A percentile compares a stretch with the other conserved stretches of the same genome.
Evolutionary conservation across 805 yeast species (phyloP).

Genomic region (Metschnikowia gruessii): DNA sequence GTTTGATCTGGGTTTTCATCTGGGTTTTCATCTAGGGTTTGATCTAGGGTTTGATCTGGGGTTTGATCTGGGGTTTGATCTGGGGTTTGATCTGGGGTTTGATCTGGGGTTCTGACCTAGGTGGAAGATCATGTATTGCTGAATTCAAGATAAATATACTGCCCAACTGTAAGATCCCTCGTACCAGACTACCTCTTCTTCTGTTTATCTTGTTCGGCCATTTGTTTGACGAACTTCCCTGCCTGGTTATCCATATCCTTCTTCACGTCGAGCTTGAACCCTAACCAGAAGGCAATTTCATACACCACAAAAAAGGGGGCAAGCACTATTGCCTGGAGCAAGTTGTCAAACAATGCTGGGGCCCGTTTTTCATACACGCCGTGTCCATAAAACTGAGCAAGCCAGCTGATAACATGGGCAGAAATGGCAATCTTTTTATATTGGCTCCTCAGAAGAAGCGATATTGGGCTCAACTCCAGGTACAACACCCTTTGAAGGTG

Average conservation of each 20-base stretch:
- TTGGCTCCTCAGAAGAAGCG: conserved; percentile 17
- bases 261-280: conserved; percentile 53
- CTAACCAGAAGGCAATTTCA: conserved; percentile 70
- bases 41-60: too few relatives aligned
- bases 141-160: neutral
- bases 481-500: conserved; percentile 24
- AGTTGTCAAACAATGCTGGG: conserved; percentile 83
- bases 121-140: too few relatives aligned
- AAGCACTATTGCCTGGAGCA: conserved; percentile 78
- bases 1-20: too few relatives aligned
- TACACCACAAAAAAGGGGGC: conserved; percentile 89
- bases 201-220: conserved; percentile 20
- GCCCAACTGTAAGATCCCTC: neutral
- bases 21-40: too few relatives aligned
- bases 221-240: conserved; percentile 37
- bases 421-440: conserved; percentile 30
- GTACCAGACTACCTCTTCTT: conserved; percentile 6
- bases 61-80: too few relatives aligned
- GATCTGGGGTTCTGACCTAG: too few relatives aligned
- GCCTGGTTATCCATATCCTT: conserved; percentile 48
- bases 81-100: too few relatives aligned
- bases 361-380: conserved; percentile 75
- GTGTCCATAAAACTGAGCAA: conserved; percentile 85
- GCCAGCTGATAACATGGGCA: conserved; percentile 63
- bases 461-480: conserved; percentile 9